Evolutionary conservation across 176 grass and related monocot genomes (phyloP), one percentile per base, ranked within the genome.

Genomic region (Triticum timopheevii): DNA sequence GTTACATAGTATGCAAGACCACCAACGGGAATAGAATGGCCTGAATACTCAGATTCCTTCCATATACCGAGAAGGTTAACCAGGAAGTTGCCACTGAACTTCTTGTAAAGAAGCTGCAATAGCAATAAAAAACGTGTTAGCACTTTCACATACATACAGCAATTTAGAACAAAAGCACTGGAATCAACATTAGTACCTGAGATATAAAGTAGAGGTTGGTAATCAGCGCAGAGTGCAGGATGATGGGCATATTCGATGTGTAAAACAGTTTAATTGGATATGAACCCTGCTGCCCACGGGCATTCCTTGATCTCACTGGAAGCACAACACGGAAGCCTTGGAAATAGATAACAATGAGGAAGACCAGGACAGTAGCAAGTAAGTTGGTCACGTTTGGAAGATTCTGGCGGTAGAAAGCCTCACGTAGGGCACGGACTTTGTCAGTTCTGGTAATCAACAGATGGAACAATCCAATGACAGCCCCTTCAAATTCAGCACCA

Each of bases 191-290:
- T 2, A 38, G 61, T 82, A 98, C 96, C 93, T 98, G 92, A 35
- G 93, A 98, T 52, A 96, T 98, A 80, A 98, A 98, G 42, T 98
- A 98, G 38, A 98, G 92, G 69, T 98, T 98, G 56, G 96, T 91
- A 76, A 96, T 95, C 56, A 96, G 87, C 13, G 96, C 96, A 52
- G 93, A 96, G 82, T 98, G 96, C 66, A 98, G 82, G 86, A 96
- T 98, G 70, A 98, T 98, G 71, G 93, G 96, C 96, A 98, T 96
- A 79, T 98, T 98, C 15, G 92, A 96, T 70, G 96, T 98, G 80
- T 96, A 98, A 76, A 98, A 98, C 61, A 98, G 82, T 87, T 98
- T 98, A 86, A 98, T 98, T 44, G 96, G 96, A 82, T 98, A 98
- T 24, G 93, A 98, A 24, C 96, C 96, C 83, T 98, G 96, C 79